Conservation (phyloP, 352 stramenopile genomes). For the Achlya hypogyna region DNA sequence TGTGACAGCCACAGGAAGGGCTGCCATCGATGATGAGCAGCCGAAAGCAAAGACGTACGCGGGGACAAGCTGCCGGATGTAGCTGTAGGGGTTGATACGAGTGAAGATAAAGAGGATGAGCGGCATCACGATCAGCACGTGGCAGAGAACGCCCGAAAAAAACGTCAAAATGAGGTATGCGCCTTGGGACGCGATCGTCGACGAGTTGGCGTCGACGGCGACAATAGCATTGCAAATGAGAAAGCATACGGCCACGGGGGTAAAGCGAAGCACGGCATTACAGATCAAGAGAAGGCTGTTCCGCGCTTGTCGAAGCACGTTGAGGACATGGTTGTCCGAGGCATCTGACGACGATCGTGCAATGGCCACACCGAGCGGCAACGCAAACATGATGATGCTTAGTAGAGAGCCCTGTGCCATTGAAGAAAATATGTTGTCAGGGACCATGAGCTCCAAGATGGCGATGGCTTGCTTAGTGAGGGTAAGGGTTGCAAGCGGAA, state of each 20-base stretch:
- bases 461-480: slow-evolving; percentile 50
- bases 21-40: slow-evolving; percentile 64
- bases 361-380: slow-evolving; percentile 33
- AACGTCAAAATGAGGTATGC: slow-evolving; percentile 31
- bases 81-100: slow-evolving; percentile 54
- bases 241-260: slow-evolving; percentile 49
- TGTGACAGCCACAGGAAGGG: slow-evolving; percentile 52
- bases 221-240: slow-evolving; percentile 54
- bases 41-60: slow-evolving; percentile 63
- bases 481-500: slow-evolving; percentile 31
- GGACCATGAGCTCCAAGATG: slow-evolving; percentile 49
- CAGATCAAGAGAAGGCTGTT: slow-evolving; percentile 38
- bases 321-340: slow-evolving; percentile 9
- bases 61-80: slow-evolving; percentile 56
- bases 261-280: slow-evolving; percentile 32
- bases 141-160: slow-evolving; percentile 34
- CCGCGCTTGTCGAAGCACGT: slow-evolving; percentile 34
- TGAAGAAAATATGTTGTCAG: slow-evolving; percentile 49
- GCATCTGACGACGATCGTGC: neutral
- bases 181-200: slow-evolving; percentile 29
- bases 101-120: slow-evolving; percentile 43
- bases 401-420: slow-evolving; percentile 44
- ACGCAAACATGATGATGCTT: slow-evolving; percentile 57
- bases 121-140: slow-evolving; percentile 58
- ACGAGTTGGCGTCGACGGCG: neutral